Evolutionary conservation across 176 grass and related monocot genomes (phyloP).

Genomic region (Melocanna baccifera): DNA sequence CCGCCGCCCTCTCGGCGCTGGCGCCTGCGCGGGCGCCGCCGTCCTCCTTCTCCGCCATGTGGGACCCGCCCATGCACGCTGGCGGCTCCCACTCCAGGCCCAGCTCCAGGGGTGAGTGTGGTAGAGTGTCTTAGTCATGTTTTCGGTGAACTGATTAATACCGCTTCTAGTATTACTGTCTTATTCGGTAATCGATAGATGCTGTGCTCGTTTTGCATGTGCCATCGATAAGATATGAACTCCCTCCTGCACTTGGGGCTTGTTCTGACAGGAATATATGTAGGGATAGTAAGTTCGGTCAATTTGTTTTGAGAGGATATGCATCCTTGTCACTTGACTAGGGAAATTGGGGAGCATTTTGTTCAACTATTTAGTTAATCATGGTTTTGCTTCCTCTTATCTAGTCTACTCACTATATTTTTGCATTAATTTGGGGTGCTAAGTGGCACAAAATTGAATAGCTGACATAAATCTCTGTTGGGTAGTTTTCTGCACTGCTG

Average conservation of each 20-base stretch:
- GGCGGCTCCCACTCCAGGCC: constrained; percentile 1
- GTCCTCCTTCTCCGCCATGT: background rate
- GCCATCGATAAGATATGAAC: background rate
- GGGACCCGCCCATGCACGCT: constrained; percentile 12
- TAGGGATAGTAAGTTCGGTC: background rate
- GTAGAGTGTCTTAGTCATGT: background rate
- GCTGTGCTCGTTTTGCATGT: background rate
- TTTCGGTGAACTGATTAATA: background rate
- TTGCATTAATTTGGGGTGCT: background rate
- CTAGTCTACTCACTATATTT: background rate
- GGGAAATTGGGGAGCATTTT: background rate
- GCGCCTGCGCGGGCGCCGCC: constrained; percentile 4
- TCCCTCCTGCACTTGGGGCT: background rate
- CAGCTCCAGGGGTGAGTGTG: constrained; percentile 42
- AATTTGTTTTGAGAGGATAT: background rate
- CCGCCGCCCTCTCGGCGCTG: constrained; percentile 33
- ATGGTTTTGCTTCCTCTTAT: constrained; percentile 2
- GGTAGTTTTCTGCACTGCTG: constrained; percentile 58
- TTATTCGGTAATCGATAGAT: background rate
- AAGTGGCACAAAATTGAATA: background rate
- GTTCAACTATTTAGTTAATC: background rate
- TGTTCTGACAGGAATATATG: background rate
- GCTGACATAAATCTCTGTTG: constrained; percentile 25
- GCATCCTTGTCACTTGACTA: background rate
- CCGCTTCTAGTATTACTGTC: background rate